A percentile compares a stretch with the other conserved stretches of the same genome.
These are phyloP conservation scores for Pilaira anomala DNA, from an alignment of 192 early-diverging fungal species.

Conservation along the genomic window DNA sequence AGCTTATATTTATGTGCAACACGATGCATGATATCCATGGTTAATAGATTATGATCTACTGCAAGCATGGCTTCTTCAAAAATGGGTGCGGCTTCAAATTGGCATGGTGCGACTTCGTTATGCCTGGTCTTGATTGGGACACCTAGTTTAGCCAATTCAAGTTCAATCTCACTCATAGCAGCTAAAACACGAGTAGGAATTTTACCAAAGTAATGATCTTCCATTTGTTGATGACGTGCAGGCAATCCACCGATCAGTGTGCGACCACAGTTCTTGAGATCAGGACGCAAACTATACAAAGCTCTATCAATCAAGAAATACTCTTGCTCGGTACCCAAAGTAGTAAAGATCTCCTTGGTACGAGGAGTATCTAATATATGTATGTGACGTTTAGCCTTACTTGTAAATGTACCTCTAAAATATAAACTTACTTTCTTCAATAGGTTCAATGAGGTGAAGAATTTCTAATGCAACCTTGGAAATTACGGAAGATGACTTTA, in stretches of 20 bases:
- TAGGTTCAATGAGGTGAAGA: slow-evolving; percentile 68
- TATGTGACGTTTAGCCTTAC: neutral
- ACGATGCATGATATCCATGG: slow-evolving; percentile 96
- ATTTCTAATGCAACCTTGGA: slow-evolving; percentile 79
- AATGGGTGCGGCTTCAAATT: slow-evolving; percentile 98
- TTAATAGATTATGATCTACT: slow-evolving; percentile 97
- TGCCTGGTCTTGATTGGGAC: slow-evolving; percentile 99
- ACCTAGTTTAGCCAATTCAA: slow-evolving; percentile 91
- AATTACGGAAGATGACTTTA: slow-evolving; percentile 86
- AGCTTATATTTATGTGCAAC: slow-evolving; percentile 97
- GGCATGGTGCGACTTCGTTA: slow-evolving; percentile 98
- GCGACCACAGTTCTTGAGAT: slow-evolving; percentile 95
- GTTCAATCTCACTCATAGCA: slow-evolving; percentile 89
- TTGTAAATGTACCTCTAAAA: too few species aligned
- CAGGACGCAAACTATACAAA: slow-evolving; percentile 90
- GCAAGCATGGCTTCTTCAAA: slow-evolving; percentile 96
- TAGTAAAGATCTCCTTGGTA: slow-evolving; percentile 83
- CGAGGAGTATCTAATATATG: slow-evolving; percentile 49
- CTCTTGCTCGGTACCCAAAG: slow-evolving; percentile 97
- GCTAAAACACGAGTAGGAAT: slow-evolving; percentile 92
- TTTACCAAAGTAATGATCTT: slow-evolving; percentile 99
- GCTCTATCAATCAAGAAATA: slow-evolving; percentile 97
- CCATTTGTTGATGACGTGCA: slow-evolving; percentile 97
- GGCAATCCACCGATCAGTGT: slow-evolving; percentile 92
- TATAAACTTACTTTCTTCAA: slow-evolving; percentile 42